phyloP scores from a whole-genome alignment of 768 basidiomycete genomes.

The Leccinum aurantiacum region DNA sequence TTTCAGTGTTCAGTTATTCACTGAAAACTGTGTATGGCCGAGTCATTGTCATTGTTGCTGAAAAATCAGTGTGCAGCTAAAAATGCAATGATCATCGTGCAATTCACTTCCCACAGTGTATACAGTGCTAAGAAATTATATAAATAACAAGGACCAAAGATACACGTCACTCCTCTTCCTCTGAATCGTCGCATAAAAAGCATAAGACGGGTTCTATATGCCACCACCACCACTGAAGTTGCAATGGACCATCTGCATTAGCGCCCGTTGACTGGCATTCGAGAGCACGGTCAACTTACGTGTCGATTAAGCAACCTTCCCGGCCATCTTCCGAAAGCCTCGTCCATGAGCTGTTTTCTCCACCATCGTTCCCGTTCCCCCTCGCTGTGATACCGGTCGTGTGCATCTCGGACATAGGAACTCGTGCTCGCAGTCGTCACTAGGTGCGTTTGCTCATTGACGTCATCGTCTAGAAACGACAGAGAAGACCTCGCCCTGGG shows the following conservation, averaged over 20 bases:
- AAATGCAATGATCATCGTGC: too few species aligned
- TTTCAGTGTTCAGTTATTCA: too few species aligned
- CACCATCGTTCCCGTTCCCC: conserved; percentile 39
- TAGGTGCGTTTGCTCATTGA: conserved; percentile 42
- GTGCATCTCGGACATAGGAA: conserved; percentile 21
- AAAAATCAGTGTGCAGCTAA: too few species aligned
- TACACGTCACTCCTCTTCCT: conserved; percentile 45
- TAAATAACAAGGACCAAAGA: not conserved
- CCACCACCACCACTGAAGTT: conserved; percentile 83
- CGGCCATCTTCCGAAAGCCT: conserved; percentile 67
- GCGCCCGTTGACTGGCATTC: not conserved
- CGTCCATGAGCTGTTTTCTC: conserved; percentile 47
- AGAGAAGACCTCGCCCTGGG: conserved; percentile 10
- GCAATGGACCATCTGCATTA: not conserved
- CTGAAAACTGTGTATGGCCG: too few species aligned
- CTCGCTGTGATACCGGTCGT: conserved; percentile 16
- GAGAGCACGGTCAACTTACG: conserved; percentile 42
- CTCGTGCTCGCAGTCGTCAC: conserved; percentile 27
- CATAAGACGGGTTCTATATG: conserved; percentile 61
- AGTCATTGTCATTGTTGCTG: too few species aligned
- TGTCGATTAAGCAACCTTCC: conserved; percentile 64
- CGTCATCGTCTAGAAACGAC: conserved; percentile 14
- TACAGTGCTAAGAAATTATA: not conserved
- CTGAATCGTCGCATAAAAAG: conserved; percentile 55
- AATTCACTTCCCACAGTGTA: too few species aligned